Base-by-base conservation (phyloP, 2,329 filamentous ascomycete genomes). In the Colletotrichum spaethianum region DNA sequence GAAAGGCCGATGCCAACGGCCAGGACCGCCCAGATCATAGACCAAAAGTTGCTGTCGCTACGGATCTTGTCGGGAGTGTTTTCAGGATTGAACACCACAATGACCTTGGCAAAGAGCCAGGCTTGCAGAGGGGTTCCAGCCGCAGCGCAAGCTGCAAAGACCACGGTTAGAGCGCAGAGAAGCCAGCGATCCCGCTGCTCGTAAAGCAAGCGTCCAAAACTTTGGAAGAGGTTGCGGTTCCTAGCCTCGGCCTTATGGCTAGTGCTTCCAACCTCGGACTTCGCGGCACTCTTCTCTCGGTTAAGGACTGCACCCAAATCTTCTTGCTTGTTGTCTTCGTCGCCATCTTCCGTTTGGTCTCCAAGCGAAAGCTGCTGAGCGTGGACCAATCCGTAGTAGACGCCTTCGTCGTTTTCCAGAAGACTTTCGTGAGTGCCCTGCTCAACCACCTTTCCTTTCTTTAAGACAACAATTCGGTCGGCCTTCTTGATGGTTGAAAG, bases 401-500 rank as follows among this genome's bases (percentile, higher is more conserved):
- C 85, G 1, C 93, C 90, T 3, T 84, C 84, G 5, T 90, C 85
- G 46, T 87, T 82, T 3, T 85, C 79, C 1, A 97, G 84, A 0
- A 97, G 87, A 53, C 90, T 88, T 8, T 94, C 89, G 75, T 97
- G 94, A 0, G 89, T 94, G 0, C 94, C 94, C 75, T 92, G 85
- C 79, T 97, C 94, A 11, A 92, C 87, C 0, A 94, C 89, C 63
- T 86, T 82, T 2, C 94, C 94, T 75, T 92, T 89, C 60, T 92
- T 87, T 64, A 97, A 81, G 0, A 97, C 94, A 9, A 95, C 85
- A 65, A 97, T 97, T 46, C 91, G 89, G 77, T 97, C 92, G 4
- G 94, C 94, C 74, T 93, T 90, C 79, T 91, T 92, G 76, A 94
- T 93, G 0, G 93, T 95, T 0, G 92, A 93, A 3, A 95, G 84